These are phyloP conservation scores for Stagonosporopsis vannaccii DNA, from an alignment of 2,329 filamentous ascomycete genomes.

Conservation along the genomic window DNA sequence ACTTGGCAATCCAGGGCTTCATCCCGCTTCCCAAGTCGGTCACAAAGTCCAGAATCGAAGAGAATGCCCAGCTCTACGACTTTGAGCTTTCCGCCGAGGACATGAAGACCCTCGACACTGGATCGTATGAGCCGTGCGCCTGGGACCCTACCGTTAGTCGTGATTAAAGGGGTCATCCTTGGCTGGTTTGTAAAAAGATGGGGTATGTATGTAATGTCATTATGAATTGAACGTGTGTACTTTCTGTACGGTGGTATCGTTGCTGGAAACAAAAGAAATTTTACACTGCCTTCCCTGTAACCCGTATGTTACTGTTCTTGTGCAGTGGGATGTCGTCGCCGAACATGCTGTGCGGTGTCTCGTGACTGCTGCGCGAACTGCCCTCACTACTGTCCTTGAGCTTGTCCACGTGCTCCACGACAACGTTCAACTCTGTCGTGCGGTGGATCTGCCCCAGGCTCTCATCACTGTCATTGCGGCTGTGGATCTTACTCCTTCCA, in stretches of 20 bases:
- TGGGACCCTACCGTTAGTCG: constrained; percentile 63
- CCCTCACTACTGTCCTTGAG: constrained; percentile 11
- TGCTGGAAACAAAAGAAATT: constrained; percentile 9
- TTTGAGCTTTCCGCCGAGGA: constrained; percentile 67
- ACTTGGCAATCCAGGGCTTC: constrained; percentile 56
- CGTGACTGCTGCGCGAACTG: constrained; percentile 31
- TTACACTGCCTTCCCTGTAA: constrained; percentile 12
- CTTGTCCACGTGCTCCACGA: constrained; percentile 24
- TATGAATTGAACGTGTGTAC: constrained; percentile 1
- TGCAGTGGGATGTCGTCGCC: constrained; percentile 38
- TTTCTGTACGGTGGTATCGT: constrained; percentile 14
- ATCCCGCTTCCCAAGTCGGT: constrained; percentile 70
- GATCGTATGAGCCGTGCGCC: constrained; percentile 63
- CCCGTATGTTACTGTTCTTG: constrained; percentile 19
- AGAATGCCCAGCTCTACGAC: constrained; percentile 67
- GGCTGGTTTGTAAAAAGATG: not conserved
- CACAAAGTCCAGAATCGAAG: constrained; percentile 65
- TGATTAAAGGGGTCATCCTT: constrained; percentile 38
- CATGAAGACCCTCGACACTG: constrained; percentile 63
- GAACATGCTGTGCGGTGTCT: constrained; percentile 32
- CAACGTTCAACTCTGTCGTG: constrained; percentile 35
- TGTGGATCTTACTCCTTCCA: constrained; percentile 19
- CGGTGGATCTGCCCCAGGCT: constrained; percentile 34
- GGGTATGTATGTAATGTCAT: constrained; percentile 16
- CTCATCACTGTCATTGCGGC: constrained; percentile 35